phyloP scores from a whole-genome alignment of 169 alveolate genomes.

The Cryptosporidium andersoni region DNA sequence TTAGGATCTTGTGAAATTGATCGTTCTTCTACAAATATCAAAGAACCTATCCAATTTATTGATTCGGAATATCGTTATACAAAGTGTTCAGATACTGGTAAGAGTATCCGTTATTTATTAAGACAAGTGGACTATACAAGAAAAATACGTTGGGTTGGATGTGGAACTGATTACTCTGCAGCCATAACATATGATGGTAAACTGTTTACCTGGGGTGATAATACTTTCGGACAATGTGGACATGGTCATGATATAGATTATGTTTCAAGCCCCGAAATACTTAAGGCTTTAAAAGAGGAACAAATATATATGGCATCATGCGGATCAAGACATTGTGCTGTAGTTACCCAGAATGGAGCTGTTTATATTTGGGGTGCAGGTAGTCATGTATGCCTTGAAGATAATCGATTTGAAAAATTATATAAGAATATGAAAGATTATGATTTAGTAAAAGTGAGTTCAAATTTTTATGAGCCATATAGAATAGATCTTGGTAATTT shows the following conservation, averaged over 20 bases:
- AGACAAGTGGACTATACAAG: slow-evolving; percentile 63
- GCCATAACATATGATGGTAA: slow-evolving; percentile 70
- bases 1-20: slow-evolving; percentile 46
- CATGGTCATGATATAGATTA: slow-evolving; percentile 54
- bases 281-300: slow-evolving; percentile 60
- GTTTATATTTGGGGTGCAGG: slow-evolving; percentile 71
- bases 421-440: slow-evolving; percentile 44
- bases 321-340: slow-evolving; percentile 66
- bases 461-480: slow-evolving; percentile 66
- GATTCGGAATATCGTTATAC: slow-evolving; percentile 57
- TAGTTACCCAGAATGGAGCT: slow-evolving; percentile 68
- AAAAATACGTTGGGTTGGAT: slow-evolving; percentile 70
- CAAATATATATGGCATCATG: slow-evolving; percentile 69
- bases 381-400: slow-evolving; percentile 54
- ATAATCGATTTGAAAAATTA: slow-evolving; percentile 32
- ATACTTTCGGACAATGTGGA: slow-evolving; percentile 62
- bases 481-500: slow-evolving; percentile 24
- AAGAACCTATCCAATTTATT: slow-evolving; percentile 38
- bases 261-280: slow-evolving; percentile 43
- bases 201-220: slow-evolving; percentile 67
- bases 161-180: slow-evolving; percentile 66
- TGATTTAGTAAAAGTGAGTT: slow-evolving; percentile 3
- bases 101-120: slow-evolving; percentile 31
- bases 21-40: slow-evolving; percentile 37
- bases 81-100: slow-evolving; percentile 41